phyloP scores from a whole-genome alignment of 768 basidiomycete species.

The Neoboletus subvelutipes region DNA sequence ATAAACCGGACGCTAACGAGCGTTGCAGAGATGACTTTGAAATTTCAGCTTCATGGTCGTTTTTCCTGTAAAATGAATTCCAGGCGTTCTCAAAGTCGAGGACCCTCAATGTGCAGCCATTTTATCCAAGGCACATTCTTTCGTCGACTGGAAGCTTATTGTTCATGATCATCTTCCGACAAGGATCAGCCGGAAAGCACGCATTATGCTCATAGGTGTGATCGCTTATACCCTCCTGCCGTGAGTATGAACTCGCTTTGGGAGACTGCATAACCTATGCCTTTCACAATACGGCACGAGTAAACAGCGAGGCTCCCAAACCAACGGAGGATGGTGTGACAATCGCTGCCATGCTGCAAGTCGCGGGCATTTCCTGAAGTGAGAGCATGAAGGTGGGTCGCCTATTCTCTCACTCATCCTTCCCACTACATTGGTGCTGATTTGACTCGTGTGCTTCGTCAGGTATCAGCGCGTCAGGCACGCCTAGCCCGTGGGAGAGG shows the following conservation, averaged over 20 bases:
- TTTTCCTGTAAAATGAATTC: slow-evolving; percentile 19
- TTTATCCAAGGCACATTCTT: slow-evolving; percentile 25
- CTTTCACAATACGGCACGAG: slow-evolving; percentile 3
- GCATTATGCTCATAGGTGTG: slow-evolving; percentile 19
- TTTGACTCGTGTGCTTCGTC: not conserved
- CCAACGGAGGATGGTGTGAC: slow-evolving; percentile 35
- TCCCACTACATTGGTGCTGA: not conserved
- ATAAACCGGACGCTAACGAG: not conserved
- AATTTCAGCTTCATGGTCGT: slow-evolving; percentile 21
- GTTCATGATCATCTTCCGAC: slow-evolving; percentile 31
- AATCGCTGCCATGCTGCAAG: not conserved
- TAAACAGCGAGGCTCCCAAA: slow-evolving; percentile 19
- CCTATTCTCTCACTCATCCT: not conserved
- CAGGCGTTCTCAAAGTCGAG: slow-evolving; percentile 16
- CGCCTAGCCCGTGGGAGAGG: not conserved
- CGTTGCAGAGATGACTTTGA: slow-evolving; percentile 15
- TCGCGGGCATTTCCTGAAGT: not conserved
- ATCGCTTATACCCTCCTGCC: too few relatives aligned
- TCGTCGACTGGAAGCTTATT: slow-evolving; percentile 38
- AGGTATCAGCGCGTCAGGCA: not conserved
- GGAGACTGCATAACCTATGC: not conserved
- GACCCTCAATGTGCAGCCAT: slow-evolving; percentile 21
- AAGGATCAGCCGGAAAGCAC: slow-evolving; percentile 32
- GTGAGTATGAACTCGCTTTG: not conserved
- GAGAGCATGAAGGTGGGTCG: not conserved